Evolutionary conservation across 2,329 filamentous ascomycete genomes (phyloP).

Genomic region (Bipolaris cookei): DNA sequence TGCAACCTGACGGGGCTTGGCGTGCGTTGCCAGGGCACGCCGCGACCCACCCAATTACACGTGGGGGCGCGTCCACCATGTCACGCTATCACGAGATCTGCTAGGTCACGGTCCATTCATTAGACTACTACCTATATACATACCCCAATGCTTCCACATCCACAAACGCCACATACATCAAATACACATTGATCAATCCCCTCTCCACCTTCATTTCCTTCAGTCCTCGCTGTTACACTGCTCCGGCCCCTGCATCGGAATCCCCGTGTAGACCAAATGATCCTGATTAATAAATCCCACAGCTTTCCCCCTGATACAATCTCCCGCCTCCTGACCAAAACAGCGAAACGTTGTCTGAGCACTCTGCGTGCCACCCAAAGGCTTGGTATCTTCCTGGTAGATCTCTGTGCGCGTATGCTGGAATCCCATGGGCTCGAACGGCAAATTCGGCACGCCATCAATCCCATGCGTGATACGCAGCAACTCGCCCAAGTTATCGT

Average conservation of each 20-base stretch:
- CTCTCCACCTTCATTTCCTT: too few species aligned
- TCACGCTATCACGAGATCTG: conserved; percentile 16
- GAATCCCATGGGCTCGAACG: conserved; percentile 65
- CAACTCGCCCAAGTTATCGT: conserved; percentile 58
- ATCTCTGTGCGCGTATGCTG: conserved; percentile 71
- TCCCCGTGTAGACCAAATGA: conserved; percentile 20
- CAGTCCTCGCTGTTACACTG: too few species aligned
- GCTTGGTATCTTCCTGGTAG: conserved; percentile 43
- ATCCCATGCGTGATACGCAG: conserved; percentile 70
- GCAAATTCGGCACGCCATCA: conserved; percentile 71
- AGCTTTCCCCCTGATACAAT: conserved; percentile 17
- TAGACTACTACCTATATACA: too few species aligned
- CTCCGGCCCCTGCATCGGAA: conserved; percentile 10
- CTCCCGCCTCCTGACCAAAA: conserved; percentile 23
- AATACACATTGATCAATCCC: too few species aligned
- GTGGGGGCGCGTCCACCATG: conserved; percentile 12
- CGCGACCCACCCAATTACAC: conserved; percentile 8
- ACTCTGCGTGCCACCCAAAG: conserved; percentile 8
- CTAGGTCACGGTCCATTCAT: too few species aligned
- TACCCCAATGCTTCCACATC: too few species aligned
- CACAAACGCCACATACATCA: too few species aligned
- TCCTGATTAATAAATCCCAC: conserved; percentile 20
- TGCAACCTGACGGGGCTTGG: conserved; percentile 12
- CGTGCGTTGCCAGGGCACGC: conserved; percentile 16
- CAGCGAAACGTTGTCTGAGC: conserved; percentile 20